Base-by-base conservation (phyloP, 257 asterid genomes). In the Solanum chiquidenum region DNA sequence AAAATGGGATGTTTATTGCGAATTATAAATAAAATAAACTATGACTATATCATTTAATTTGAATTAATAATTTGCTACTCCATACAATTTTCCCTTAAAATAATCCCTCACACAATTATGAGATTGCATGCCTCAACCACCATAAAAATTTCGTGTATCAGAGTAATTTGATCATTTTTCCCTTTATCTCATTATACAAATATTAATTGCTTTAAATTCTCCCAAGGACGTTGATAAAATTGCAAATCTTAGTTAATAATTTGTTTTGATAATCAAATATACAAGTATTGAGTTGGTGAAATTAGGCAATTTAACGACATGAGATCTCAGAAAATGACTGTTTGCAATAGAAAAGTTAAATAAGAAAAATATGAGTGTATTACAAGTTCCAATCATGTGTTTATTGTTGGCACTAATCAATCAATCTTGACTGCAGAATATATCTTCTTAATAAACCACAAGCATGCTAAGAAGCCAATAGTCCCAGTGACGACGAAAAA, bases 401-500 rank as follows among this genome's bases (percentile, higher is more conserved):
- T 35, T 34, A 35, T 73, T 73, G 4, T 35, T 73, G 49, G 49
- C 49, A 35, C 9, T 74, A 7, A 35, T 74, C 82, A 74, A 74
- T 92, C 93, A 46, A 91, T 89, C 91, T 92, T 92, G 21, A 93
- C 88, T 21, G 94, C 91, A 0, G 95, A 88, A 87, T 93, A 93
- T 10, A 93, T 93, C 91, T 91, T 91, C 75, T 89, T 49, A 34
- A 93, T 91, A 37, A 93, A 93, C 89, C 92, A 93, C 88, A 93
- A 90, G 90, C 93, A 90, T 0, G 94, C 91, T n/a, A 91, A 92
- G 88, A 93, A 93, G 72, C 93, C 95, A 55, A 91, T 86, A 2
- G 93, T 91, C 83, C 95, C 95, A 1, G 95, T 93, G 12, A 93
- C 88, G 23, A 93, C 86, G 89, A 93, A 92, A 42, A 93, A 92